Conservation (phyloP, 441 rosid species). For the Gossypium trilobum region DNA sequence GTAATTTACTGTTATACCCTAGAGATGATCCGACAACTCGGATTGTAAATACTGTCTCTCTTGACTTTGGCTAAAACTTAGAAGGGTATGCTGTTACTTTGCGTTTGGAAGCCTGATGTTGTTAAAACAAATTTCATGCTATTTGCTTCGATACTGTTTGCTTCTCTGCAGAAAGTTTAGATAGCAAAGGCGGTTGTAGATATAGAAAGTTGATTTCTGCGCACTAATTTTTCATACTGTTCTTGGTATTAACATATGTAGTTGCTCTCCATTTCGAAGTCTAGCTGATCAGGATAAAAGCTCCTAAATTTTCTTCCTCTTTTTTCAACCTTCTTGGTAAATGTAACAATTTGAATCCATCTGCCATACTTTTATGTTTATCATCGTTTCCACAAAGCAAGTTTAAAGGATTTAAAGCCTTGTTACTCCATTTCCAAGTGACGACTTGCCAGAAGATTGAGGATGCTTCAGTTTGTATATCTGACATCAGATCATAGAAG, state of each 20-base stretch:
- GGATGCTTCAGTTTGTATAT: background rate
- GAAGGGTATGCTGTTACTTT: background rate
- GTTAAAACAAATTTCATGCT: conserved; percentile 4
- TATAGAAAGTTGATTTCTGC: no score
- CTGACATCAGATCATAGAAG: background rate
- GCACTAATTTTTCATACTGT: no score
- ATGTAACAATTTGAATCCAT: no score
- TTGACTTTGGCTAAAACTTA: conserved; percentile 2
- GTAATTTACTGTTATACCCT: background rate
- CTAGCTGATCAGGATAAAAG: no score
- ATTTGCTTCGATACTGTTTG: conserved; percentile 2
- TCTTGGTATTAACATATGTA: no score
- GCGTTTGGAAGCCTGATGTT: conserved; percentile 4
- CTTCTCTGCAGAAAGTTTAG: background rate
- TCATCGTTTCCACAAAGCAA: background rate
- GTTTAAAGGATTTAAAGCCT: background rate
- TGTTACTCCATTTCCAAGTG: background rate
- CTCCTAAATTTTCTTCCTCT: no score
- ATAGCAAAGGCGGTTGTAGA: no score
- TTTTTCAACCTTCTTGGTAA: no score
- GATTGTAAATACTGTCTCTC: conserved; percentile 13
- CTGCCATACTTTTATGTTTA: no score
- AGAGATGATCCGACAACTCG: conserved; percentile 1
- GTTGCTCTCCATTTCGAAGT: no score
- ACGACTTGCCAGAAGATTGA: background rate